phyloP scores from a whole-genome alignment of 2,329 filamentous ascomycete species.

The Ilyonectria destructans region DNA sequence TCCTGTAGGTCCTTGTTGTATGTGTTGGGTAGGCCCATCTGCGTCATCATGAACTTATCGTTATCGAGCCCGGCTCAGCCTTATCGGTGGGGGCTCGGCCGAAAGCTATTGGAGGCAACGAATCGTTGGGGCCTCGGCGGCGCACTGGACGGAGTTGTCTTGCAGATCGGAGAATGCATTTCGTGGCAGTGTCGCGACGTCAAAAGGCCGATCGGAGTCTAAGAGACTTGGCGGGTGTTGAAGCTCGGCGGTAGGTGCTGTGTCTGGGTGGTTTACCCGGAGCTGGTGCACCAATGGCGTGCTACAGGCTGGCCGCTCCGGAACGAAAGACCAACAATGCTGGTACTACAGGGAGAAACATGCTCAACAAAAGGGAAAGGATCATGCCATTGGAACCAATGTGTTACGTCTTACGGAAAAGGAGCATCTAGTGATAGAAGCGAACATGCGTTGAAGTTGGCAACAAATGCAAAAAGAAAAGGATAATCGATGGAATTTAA shows the following conservation, averaged over 20 bases:
- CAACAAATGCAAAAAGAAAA: conserved; percentile 18
- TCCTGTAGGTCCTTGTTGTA: too few species aligned
- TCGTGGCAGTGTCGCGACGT: conserved; percentile 12
- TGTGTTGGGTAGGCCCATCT: too few species aligned
- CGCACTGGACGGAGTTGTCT: neutral
- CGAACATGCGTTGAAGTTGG: neutral
- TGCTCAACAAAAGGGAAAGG: neutral
- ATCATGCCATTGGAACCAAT: neutral
- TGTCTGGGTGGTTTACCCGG: conserved; percentile 7
- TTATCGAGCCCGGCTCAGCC: conserved; percentile 41
- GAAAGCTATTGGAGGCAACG: conserved; percentile 21
- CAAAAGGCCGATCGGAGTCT: conserved; percentile 2
- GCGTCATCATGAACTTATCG: neutral
- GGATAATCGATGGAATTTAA: conserved; percentile 32
- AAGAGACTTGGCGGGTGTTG: neutral
- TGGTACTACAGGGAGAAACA: neutral
- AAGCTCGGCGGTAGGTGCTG: conserved; percentile 2
- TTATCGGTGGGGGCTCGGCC: conserved; percentile 36
- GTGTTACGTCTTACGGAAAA: neutral
- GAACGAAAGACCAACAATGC: neutral
- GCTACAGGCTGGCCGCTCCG: neutral
- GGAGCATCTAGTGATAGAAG: neutral
- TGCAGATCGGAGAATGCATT: neutral
- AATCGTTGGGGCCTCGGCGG: conserved; percentile 30
- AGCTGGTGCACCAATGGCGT: neutral